Conservation (phyloP, 306 rosid genomes). For the Quercus robur region DNA sequence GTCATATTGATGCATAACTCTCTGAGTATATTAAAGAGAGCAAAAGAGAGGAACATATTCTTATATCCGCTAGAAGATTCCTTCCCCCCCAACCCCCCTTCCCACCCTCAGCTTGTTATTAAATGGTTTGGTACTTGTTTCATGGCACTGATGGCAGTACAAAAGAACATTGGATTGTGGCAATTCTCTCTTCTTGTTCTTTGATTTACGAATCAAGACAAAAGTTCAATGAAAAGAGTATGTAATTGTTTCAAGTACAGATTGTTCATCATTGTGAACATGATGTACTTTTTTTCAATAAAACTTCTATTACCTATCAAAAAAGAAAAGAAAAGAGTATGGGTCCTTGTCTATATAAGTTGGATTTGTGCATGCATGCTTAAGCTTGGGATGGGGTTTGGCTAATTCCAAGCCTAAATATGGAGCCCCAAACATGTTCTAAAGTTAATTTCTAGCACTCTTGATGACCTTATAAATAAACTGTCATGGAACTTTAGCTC, state of each 20-base stretch:
- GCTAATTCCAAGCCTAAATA: not conserved
- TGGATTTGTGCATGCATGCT: not conserved
- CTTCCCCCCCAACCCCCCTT: too few species aligned
- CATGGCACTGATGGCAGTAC: not conserved
- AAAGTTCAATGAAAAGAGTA: not conserved
- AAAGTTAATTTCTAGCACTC: not conserved
- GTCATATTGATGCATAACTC: not conserved
- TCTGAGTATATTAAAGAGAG: not conserved
- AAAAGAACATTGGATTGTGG: not conserved
- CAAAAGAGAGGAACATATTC: not conserved
- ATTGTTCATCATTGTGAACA: too few species aligned
- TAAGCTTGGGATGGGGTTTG: not conserved
- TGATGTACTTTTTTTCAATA: too few species aligned
- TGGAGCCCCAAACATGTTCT: not conserved
- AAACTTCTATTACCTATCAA: too few species aligned
- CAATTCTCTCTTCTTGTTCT: not conserved
- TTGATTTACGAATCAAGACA: not conserved
- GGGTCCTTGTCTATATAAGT: not conserved
- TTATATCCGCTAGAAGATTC: not conserved
- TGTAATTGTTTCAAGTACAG: too few species aligned
- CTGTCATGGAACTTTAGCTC: not conserved
- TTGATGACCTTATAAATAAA: not conserved
- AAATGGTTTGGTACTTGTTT: not conserved
- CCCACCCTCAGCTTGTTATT: not conserved
- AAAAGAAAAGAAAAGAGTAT: not conserved